Evolutionary conservation across 768 basidiomycete genomes (phyloP), one percentile per base, ranked within the genome.

Genomic region (Boletus tylopilopsis): DNA sequence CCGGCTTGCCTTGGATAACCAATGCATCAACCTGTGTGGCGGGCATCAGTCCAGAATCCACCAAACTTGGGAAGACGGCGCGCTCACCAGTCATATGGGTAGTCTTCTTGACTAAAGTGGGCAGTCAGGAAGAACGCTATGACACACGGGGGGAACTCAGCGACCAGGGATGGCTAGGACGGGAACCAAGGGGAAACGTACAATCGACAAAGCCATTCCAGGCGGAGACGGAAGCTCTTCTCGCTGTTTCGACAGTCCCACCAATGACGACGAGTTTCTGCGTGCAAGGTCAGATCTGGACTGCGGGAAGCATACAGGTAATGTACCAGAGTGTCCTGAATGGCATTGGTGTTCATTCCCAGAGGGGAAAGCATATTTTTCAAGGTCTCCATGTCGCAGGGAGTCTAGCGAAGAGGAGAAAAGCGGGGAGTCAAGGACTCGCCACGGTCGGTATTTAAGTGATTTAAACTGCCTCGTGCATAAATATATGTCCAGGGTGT

Each of bases 181-280:
- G 53, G 39, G 30, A 46, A 23, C 23, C 13, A 13, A 0, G 24
- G n/a, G n/a, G n/a, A n/a, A 35, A 23, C 55, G 34, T 51, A 92
- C 90, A 92, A 65, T 92, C 90, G 5, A 93, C 78, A 62, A 93
- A 92, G 32, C 88, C 87, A 66, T 87, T 90, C 90, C 90, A 93
- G 12, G 88, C 90, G 5, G 88, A 89, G 24, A 87, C 74, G 11
- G 88, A 90, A 16, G 80, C 85, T 38, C 90, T 76, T 55, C 90
- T 77, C 30, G 89, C 89, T 15, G 89, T 91, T 65, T 92, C 90
- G 19, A 92, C 85, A 0, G 90, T 91, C 2, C 90, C 90, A 21
- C 90, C 90, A 62, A 93, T 87, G 60, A 93, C 90, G 29, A 93
- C 90, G 22, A 90, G 77, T 87, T 90, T 91, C 90, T 90, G 57